Conservation (phyloP, 2,329 filamentous ascomycete species). For the Hymenoscyphus albidus region DNA sequence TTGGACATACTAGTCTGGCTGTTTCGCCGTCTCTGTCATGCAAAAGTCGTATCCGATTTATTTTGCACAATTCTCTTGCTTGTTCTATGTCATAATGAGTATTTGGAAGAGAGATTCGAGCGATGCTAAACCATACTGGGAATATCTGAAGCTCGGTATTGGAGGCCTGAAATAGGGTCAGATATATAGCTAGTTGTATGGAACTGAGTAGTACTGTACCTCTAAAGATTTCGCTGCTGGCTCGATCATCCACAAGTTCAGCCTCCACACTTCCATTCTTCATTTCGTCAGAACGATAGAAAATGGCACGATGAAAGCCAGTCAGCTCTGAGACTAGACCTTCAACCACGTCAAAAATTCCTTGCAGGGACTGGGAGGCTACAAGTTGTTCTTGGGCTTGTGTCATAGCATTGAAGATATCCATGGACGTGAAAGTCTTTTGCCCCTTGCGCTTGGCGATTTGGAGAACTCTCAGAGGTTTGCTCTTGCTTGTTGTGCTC, state of each 20-base stretch:
- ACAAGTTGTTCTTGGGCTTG: conserved; percentile 25
- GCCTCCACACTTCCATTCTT: conserved; percentile 31
- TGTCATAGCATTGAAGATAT: conserved; percentile 27
- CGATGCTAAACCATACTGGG: conserved; percentile 42
- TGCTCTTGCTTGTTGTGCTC: conserved; percentile 22
- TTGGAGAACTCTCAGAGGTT: conserved; percentile 20
- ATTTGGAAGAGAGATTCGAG: background rate
- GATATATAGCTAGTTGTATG: background rate
- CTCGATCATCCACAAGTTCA: conserved; percentile 25
- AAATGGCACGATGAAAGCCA: conserved; percentile 29
- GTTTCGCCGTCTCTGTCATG: conserved; percentile 80
- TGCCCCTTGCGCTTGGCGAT: conserved; percentile 19
- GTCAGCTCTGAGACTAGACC: conserved; percentile 28
- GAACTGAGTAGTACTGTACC: conserved; percentile 9
- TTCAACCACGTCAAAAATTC: conserved; percentile 24
- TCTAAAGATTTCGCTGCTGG: conserved; percentile 26
- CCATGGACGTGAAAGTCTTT: conserved; percentile 21
- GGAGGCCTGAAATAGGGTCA: conserved; percentile 20
- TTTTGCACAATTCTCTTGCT: conserved; percentile 77
- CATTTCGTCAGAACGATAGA: conserved; percentile 27
- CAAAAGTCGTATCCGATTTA: conserved; percentile 81
- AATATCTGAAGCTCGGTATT: conserved; percentile 84
- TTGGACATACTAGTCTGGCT: conserved; percentile 54
- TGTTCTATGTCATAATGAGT: conserved; percentile 44
- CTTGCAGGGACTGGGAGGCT: conserved; percentile 15